Conservation (phyloP, 257 asterid species). For the Salvia miltiorrhiza region DNA sequence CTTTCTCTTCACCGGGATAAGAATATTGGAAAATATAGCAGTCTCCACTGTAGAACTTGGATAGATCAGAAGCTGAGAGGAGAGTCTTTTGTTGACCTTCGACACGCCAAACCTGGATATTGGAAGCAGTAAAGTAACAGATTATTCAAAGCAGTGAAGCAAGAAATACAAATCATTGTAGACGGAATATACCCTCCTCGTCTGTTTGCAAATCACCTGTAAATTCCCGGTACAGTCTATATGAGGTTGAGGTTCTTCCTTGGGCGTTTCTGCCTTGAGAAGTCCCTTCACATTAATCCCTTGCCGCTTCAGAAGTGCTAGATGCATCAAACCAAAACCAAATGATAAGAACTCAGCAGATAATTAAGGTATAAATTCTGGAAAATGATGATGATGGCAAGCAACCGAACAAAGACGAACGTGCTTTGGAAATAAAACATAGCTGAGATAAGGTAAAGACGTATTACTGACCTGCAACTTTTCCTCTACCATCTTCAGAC, state of each 20-base stretch:
- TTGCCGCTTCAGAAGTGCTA: conserved; percentile 95
- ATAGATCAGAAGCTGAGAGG: conserved; percentile 71
- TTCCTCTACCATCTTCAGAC: conserved; percentile 95
- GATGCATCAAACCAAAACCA: conserved; percentile 24
- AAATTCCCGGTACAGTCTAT: conserved; percentile 94
- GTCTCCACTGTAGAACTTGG: conserved; percentile 95
- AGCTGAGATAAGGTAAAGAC: conserved; percentile 12
- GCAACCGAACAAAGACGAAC: conserved; percentile 6
- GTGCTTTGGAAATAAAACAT: neutral
- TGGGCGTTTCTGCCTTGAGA: conserved; percentile 83
- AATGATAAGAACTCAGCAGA: conserved; percentile 19
- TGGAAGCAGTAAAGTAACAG: conserved; percentile 17
- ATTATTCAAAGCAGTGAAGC: conserved; percentile 16
- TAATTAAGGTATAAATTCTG: neutral
- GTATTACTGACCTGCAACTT: conserved; percentile 88
- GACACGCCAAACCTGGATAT: conserved; percentile 87
- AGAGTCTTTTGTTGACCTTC: conserved; percentile 79
- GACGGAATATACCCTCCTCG: conserved; percentile 15
- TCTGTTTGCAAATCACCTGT: conserved; percentile 56
- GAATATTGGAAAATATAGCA: conserved; percentile 90
- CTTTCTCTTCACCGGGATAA: conserved; percentile 91
- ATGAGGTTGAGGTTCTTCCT: conserved; percentile 77
- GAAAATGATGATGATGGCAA: conserved; percentile 17
- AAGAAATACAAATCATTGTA: neutral
- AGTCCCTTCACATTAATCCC: conserved; percentile 95